Evolutionary conservation across 177 flowering plant species (phyloP), one percentile per base, ranked within the genome.

Genomic region (Vitis hybrid): DNA sequence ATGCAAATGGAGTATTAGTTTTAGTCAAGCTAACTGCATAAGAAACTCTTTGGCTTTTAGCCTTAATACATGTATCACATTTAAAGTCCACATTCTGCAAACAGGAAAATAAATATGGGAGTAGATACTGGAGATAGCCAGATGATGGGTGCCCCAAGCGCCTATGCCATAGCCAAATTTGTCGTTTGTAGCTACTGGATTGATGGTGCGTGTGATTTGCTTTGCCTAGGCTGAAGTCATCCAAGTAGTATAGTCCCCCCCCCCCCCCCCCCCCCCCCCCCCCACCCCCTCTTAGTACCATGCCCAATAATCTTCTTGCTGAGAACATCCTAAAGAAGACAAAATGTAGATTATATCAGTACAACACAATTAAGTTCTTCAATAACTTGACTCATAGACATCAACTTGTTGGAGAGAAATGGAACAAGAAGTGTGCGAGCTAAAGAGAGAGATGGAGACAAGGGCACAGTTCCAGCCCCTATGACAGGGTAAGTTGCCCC

Each of bases 381-480:
- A 20, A 9, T 58, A 11, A 58, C 61, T 58, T 58, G 11, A 58
- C 61, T 58, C 35, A 58, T 1, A 20, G 10, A 21, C 61, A 58
- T 58, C 61, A 58, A 58, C 61, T 58, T 58, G 61, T 58, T 58
- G 30, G 61, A 58, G 27, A 58, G 61, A 58, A 20, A 58, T 58
- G 35, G 30, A 21, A 58, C 61, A 58, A 58, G 61, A 58, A 58
- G 61, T 58, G 21, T 20, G 21, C 1, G 61, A 58, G 27, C 61
- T 58, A 58, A 21, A 58, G 61, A 58, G 27, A 58, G 61, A 58
- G 61, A 11, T 20, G 10, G 30, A 2, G 9, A 18, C 4, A 20
- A 0, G 61, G 1, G 61, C 30, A 58, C 61, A 0, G 30, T 18
- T 8, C 10, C 27, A 21, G 30, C 27, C 30, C 30, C 12, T 58